A percentile compares a stretch with the other conserved stretches of the same genome.
Conservation (phyloP, 2,329 filamentous ascomycete genomes). For the Rachicladosporium sp. region DNA sequence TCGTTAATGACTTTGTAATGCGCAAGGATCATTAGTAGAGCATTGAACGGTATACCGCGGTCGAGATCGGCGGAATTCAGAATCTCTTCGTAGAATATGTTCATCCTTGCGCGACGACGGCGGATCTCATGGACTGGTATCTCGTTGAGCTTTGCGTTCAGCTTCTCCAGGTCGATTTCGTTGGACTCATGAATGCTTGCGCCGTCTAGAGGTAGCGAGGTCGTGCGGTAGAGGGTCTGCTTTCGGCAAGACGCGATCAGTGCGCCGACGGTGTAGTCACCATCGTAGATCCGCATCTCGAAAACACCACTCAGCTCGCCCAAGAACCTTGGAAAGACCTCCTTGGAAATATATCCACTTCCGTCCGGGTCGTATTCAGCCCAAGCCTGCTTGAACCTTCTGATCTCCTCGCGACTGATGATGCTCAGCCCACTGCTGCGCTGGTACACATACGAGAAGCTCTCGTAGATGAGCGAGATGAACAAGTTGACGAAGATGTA, state of each 20-base stretch:
- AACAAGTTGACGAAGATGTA: conserved; percentile 99
- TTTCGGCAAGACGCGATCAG: conserved; percentile 72
- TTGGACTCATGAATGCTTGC: conserved; percentile 16
- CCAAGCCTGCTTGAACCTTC: conserved; percentile 97
- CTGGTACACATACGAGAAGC: conserved; percentile 98
- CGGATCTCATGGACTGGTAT: conserved; percentile 69
- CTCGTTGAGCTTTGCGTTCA: conserved; percentile 59
- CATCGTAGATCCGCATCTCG: conserved; percentile 91
- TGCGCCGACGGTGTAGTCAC: conserved; percentile 72
- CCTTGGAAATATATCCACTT: conserved; percentile 80
- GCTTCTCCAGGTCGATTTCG: conserved; percentile 57
- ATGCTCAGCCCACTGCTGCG: conserved; percentile 83
- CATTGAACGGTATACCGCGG: conserved; percentile 80
- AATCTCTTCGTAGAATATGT: conserved; percentile 94
- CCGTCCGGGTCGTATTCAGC: conserved; percentile 87
- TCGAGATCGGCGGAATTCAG: conserved; percentile 86
- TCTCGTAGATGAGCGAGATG: conserved; percentile 97
- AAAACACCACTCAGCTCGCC: conserved; percentile 90
- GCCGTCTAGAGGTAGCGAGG: conserved; percentile 36
- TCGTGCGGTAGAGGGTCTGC: conserved; percentile 38
- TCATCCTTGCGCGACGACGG: conserved; percentile 64
- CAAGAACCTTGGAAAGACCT: conserved; percentile 75
- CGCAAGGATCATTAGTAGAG: conserved; percentile 85
- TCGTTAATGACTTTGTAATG: conserved; percentile 99
- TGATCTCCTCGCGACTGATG: conserved; percentile 84